Percentiles rank a stretch among this genome's conserved stretches.
Evolutionary conservation across 106 monocot genomes (phyloP).

Genomic region (Vanilla planifolia): DNA sequence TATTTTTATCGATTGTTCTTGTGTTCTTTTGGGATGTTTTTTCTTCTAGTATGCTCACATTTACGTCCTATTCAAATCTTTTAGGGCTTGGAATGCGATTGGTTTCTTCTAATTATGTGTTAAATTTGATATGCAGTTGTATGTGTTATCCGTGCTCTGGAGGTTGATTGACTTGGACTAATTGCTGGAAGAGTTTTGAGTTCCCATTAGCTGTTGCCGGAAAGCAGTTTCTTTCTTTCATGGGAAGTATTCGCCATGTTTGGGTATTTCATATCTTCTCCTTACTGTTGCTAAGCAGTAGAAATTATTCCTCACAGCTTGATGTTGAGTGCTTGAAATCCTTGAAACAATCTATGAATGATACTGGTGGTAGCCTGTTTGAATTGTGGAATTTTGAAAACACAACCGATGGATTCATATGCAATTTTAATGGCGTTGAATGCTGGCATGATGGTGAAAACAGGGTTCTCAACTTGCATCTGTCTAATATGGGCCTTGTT

Average conservation of each 20-base stretch:
- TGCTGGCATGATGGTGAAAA: slow-evolving; percentile 93
- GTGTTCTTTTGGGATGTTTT: too few relatives aligned
- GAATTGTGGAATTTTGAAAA: slow-evolving; percentile 59
- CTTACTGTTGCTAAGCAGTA: slow-evolving; percentile 20
- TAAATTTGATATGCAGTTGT: too few relatives aligned
- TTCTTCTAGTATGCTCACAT: too few relatives aligned
- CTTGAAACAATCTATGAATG: slow-evolving; percentile 44
- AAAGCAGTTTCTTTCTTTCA: not conserved
- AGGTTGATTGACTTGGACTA: too few relatives aligned
- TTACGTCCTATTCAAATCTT: too few relatives aligned
- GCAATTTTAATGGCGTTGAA: slow-evolving; percentile 74
- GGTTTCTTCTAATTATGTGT: too few relatives aligned
- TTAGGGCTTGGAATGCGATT: too few relatives aligned
- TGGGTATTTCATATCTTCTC: slow-evolving; percentile 23
- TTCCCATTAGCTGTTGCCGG: too few relatives aligned
- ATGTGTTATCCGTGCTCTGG: too few relatives aligned
- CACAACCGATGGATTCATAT: slow-evolving; percentile 48
- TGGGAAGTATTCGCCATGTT: slow-evolving; percentile 7
- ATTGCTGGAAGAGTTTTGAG: too few relatives aligned
- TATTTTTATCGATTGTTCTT: too few relatives aligned
- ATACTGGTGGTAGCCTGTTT: slow-evolving; percentile 38
- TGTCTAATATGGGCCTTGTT: slow-evolving; percentile 63
- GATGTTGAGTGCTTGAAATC: slow-evolving; percentile 61
- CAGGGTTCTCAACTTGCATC: slow-evolving; percentile 53
- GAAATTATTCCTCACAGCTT: slow-evolving; percentile 31